These are phyloP conservation scores for Botrytis medusae DNA, from an alignment of 2,329 filamentous ascomycete genomes.

Conservation along the genomic window DNA sequence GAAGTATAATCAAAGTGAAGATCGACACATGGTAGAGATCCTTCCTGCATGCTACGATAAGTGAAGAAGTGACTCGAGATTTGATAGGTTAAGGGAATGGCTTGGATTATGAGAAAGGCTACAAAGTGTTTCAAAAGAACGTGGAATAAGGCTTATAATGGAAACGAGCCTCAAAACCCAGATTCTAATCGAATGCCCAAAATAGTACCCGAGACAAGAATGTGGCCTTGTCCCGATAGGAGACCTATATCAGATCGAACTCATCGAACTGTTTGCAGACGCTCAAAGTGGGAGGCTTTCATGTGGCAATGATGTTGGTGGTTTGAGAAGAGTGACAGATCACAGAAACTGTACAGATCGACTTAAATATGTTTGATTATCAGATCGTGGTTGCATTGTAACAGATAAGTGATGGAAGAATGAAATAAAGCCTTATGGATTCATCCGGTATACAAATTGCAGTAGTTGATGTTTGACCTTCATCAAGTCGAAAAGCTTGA, in stretches of 20 bases:
- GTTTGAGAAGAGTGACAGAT: neutral
- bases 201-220: neutral
- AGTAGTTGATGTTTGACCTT: neutral
- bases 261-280: neutral
- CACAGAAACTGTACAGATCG: neutral
- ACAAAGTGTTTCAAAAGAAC: neutral
- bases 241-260: constrained; percentile 8
- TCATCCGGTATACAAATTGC: neutral
- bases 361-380: neutral
- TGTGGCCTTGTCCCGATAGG: neutral
- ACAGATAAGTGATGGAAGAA: no score
- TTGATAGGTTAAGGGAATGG: neutral
- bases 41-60: constrained; percentile 3
- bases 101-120: neutral
- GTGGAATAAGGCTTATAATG: neutral
- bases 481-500: neutral
- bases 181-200: neutral
- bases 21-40: neutral
- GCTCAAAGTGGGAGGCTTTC: neutral
- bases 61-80: neutral
- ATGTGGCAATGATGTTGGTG: constrained; percentile 2
- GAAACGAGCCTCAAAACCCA: neutral
- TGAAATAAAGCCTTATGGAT: neutral
- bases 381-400: neutral
- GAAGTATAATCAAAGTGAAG: neutral